Evolutionary conservation across 352 stramenopile genomes (phyloP), one percentile per base, ranked within the genome.

Genomic region (Phytophthora meadii): DNA sequence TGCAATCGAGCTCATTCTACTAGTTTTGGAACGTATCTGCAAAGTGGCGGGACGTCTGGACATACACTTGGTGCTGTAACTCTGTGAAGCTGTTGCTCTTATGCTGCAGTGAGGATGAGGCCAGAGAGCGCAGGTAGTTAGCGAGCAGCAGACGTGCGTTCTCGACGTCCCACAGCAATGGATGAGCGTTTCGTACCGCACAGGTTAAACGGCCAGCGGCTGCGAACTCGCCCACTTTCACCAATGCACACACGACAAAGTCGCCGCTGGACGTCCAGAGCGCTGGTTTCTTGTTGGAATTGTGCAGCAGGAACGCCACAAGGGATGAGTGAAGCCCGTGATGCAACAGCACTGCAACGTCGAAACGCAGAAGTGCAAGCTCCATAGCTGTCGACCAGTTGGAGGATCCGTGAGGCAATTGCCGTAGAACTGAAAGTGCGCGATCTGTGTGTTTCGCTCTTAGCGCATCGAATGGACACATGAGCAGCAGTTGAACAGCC

Each of bases 181-280:
- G 80, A 37, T 91, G 81, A 6, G 79, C 68, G 36, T 79, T 74
- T 58, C 79, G 83, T 7, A 91, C 44, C 14, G 77, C 78, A 42
- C 83, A 89, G 0, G 74, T 74, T 5, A 94, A 41, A 17, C 85
- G 80, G 1, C 66, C 71, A 3, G 83, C 85, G 19, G 67, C 70
- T 27, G 83, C 82, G 37, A 73, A 79, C 37, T 92, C 74, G 1
- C 63, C 56, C 27, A 77, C 54, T 10, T 49, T 46, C 44, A 92
- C 79, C n/a, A 94, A 70, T 30, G 76, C 81, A 34, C 80, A 92
- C 11, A 92, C 70, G 17, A 85, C 72, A 32, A 90, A 94, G 69
- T 84, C 73, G 15, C 75, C 63, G 12, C 66, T 87, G 22, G 83
- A 88, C 2, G 80, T 94, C 82, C 83, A 94, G 11, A 75, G 57